phyloP scores from a whole-genome alignment of 495 filamentous ascomycete genomes.

The Neurospora sp. region DNA sequence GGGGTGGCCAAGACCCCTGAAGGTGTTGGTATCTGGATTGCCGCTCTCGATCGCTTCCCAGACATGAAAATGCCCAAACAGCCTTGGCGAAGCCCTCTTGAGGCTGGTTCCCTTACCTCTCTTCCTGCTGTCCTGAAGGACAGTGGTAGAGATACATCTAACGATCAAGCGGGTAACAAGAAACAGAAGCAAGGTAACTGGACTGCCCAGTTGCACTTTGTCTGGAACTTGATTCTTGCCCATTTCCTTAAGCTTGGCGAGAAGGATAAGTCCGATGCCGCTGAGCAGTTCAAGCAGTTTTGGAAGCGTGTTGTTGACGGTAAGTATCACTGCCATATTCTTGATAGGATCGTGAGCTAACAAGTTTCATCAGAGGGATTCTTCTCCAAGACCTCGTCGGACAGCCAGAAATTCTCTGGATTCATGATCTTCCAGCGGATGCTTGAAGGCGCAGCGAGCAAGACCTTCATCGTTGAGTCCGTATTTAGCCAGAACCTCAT shows the following conservation, averaged over 20 bases:
- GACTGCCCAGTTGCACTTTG: conserved; percentile 75
- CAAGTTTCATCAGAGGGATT: conserved; percentile 50
- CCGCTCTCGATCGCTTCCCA: conserved; percentile 52
- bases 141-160: conserved; percentile 45
- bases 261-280: conserved; percentile 11
- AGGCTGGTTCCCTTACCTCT: conserved; percentile 45
- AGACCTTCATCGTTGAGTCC: conserved; percentile 17
- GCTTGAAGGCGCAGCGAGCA: conserved; percentile 38
- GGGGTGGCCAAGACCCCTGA: conserved; percentile 70
- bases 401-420: conserved; percentile 82
- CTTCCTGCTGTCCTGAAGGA: conserved; percentile 75
- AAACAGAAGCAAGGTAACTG: conserved; percentile 49
- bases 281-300: conserved; percentile 58
- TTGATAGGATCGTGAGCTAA: conserved; percentile 13
- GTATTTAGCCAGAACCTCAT: conserved; percentile 79
- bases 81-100: conserved; percentile 72
- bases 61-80: conserved; percentile 52
- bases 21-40: conserved; percentile 82
- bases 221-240: conserved; percentile 68
- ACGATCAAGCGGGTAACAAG: conserved; percentile 31
- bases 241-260: conserved; percentile 33
- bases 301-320: conserved; percentile 87
- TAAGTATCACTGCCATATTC: conserved; percentile 32
- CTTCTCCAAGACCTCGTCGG: conserved; percentile 69
- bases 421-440: conserved; percentile 75